Conservation (phyloP, 176 grass and related monocot species). For the Saccharum spontaneum region DNA sequence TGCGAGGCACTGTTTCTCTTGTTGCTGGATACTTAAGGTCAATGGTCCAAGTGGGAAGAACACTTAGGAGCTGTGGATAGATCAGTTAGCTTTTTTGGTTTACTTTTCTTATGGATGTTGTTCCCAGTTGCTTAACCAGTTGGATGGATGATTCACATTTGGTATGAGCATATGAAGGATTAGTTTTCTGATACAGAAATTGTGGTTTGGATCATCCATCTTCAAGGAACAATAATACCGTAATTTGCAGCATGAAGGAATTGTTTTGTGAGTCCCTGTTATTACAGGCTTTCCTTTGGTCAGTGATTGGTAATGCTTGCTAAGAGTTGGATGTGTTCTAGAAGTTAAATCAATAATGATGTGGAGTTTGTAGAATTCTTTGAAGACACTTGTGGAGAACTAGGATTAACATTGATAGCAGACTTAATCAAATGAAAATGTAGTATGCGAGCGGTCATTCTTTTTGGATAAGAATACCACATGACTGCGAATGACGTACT, state of each 20-base stretch:
- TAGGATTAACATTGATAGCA: neutral
- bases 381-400: neutral
- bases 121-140: neutral
- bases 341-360: neutral
- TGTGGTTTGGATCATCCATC: neutral
- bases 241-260: neutral
- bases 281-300: neutral
- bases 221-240: neutral
- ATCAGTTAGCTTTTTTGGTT: neutral
- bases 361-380: neutral
- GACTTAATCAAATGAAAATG: neutral
- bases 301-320: neutral
- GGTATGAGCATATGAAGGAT: neutral
- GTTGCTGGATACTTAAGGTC: neutral
- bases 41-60: neutral
- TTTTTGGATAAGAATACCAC: neutral
- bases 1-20: neutral
- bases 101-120: neutral
- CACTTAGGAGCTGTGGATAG: neutral
- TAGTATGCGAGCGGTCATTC: neutral
- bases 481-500: neutral
- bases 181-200: neutral
- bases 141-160: neutral
- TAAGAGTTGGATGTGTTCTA: neutral
- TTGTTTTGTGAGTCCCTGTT: neutral